Conservation (phyloP, 352 stramenopile genomes). For the Stephanocyclus meneghinianus region DNA sequence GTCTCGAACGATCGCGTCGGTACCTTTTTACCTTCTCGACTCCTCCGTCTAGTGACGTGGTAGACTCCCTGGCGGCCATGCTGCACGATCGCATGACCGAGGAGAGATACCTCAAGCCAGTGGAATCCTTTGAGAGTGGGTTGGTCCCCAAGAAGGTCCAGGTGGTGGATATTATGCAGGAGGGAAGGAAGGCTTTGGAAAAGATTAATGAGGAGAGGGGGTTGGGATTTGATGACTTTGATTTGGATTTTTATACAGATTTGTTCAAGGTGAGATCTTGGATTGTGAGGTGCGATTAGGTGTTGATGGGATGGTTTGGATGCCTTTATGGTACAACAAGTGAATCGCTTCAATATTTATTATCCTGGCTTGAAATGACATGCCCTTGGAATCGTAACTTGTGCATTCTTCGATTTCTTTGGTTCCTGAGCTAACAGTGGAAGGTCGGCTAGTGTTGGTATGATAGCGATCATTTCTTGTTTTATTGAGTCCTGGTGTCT, state of each 20-base stretch:
- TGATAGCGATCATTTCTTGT: too few species aligned
- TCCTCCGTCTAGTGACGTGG: slow-evolving; percentile 44
- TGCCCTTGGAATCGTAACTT: too few species aligned
- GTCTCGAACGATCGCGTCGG: slow-evolving; percentile 92
- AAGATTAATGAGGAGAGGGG: slow-evolving; percentile 91
- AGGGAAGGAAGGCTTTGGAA: slow-evolving; percentile 91
- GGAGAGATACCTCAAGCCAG: slow-evolving; percentile 88
- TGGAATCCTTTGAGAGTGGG: slow-evolving; percentile 88
- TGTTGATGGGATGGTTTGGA: neutral
- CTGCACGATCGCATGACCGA: slow-evolving; percentile 99
- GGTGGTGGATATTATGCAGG: slow-evolving; percentile 92
- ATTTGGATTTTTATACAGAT: slow-evolving; percentile 97
- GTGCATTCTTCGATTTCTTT: too few species aligned
- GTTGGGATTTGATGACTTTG: slow-evolving; percentile 98
- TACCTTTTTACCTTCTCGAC: slow-evolving; percentile 84
- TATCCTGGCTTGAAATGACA: too few species aligned
- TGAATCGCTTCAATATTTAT: too few species aligned
- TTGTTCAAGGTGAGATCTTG: slow-evolving; percentile 87
- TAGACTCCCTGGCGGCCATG: slow-evolving; percentile 80
- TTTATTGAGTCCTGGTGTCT: too few species aligned
- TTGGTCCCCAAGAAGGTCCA: slow-evolving; percentile 87
- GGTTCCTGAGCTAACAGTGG: too few species aligned
- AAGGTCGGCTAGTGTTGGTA: too few species aligned
- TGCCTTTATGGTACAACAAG: neutral
- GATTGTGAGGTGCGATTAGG: too few species aligned